Evolutionary conservation across 257 asterid species (phyloP).

Genomic region (Solanum bulbocastanum): DNA sequence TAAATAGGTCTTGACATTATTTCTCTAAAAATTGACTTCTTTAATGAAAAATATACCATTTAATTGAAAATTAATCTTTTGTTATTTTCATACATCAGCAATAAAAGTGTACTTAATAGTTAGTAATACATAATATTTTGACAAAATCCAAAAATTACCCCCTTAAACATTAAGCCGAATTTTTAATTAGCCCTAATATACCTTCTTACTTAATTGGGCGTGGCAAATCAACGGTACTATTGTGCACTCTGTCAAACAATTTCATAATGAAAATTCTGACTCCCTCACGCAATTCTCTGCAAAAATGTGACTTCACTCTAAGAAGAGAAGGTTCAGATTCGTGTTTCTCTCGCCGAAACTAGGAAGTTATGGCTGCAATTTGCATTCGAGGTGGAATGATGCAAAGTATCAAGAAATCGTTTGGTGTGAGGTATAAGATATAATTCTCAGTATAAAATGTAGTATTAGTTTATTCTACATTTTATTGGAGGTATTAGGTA

Average conservation of each 20-base stretch:
- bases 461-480: no score
- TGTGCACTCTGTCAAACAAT: no score
- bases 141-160: not conserved
- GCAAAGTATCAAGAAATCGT: not conserved
- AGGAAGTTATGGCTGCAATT: not conserved
- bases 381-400: not conserved
- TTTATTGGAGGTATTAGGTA: not conserved
- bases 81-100: not conserved
- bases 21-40: not conserved
- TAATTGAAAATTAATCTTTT: not conserved
- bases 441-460: no score
- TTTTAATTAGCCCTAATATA: no score
- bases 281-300: no score
- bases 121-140: not conserved
- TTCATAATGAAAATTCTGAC: no score
- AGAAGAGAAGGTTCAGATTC: not conserved
- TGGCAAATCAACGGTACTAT: not conserved
- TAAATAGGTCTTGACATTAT: not conserved
- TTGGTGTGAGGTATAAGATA: not conserved
- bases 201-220: no score
- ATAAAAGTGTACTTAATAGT: no score
- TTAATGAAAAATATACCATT: not conserved
- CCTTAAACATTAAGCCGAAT: not conserved
- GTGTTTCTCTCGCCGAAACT: not conserved
- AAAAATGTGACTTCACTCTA: no score